Percentiles rank a stretch among this genome's conserved stretches.
phyloP scores from a whole-genome alignment of 768 basidiomycete species.

The Leccinum boreale region DNA sequence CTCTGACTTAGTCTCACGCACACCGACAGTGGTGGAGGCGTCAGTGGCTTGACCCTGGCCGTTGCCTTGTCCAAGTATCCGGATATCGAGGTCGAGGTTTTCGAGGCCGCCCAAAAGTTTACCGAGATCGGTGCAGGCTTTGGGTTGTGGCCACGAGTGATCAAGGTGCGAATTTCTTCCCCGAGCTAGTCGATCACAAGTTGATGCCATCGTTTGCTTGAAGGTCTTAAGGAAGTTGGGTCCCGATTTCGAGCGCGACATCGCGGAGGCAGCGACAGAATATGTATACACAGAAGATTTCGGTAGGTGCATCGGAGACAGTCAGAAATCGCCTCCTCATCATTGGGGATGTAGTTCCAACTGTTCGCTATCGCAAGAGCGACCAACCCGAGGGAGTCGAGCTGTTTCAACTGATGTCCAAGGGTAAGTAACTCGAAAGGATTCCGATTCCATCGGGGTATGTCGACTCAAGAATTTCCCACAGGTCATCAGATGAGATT shows the following conservation, averaged over 20 bases:
- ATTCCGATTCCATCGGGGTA: neutral
- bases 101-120: constrained; percentile 48
- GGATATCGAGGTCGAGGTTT: constrained; percentile 55
- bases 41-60: constrained; percentile 40
- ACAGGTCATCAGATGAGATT: constrained; percentile 50
- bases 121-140: constrained; percentile 63
- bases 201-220: neutral
- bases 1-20: neutral
- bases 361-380: constrained; percentile 58
- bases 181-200: neutral
- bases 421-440: constrained; percentile 46
- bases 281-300: constrained; percentile 21
- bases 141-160: constrained; percentile 39
- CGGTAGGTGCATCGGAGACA: constrained; percentile 10
- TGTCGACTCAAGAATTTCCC: neutral
- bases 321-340: neutral
- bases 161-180: constrained; percentile 19
- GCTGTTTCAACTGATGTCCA: constrained; percentile 52
- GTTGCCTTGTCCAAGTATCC: constrained; percentile 38
- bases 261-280: constrained; percentile 18
- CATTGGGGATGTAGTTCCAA: constrained; percentile 37
- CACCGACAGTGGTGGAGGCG: constrained; percentile 38
- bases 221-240: constrained; percentile 26
- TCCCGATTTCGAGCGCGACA: constrained; percentile 12
- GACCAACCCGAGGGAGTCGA: constrained; percentile 54